Conservation (phyloP, 2,329 filamentous ascomycete species). For the Clonostachys byssicola region DNA sequence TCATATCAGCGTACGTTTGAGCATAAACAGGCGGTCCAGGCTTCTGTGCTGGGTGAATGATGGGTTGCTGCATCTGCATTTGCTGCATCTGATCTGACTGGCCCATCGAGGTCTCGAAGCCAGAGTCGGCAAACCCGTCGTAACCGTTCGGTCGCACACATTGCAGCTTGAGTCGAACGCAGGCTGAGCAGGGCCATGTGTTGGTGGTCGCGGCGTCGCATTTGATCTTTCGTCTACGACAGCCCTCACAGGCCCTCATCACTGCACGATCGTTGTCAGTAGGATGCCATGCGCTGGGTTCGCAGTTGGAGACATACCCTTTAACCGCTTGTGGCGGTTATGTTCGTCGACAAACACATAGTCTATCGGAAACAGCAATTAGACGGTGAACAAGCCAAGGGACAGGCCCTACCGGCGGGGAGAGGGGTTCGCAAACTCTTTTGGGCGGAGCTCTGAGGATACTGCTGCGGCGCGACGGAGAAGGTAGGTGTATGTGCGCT, state of each 20-base stretch:
- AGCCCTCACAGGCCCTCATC: slow-evolving; percentile 96
- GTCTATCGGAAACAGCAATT: slow-evolving; percentile 46
- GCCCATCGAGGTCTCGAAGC: slow-evolving; percentile 22
- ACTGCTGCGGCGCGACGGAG: slow-evolving; percentile 61
- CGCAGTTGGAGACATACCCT: slow-evolving; percentile 55
- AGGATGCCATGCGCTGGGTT: neutral
- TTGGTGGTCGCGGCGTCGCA: slow-evolving; percentile 97
- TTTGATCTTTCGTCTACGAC: slow-evolving; percentile 92
- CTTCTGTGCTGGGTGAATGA: slow-evolving; percentile 36
- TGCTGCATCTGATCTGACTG: slow-evolving; percentile 36
- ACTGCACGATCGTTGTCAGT: slow-evolving; percentile 44
- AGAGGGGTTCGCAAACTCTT: slow-evolving; percentile 60
- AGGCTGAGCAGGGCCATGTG: slow-evolving; percentile 95
- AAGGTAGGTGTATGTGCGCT: slow-evolving; percentile 64
- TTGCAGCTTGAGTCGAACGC: slow-evolving; percentile 84
- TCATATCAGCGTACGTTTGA: slow-evolving; percentile 41
- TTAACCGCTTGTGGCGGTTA: slow-evolving; percentile 93
- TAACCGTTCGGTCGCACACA: slow-evolving; percentile 85
- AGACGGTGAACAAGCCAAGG: slow-evolving; percentile 1
- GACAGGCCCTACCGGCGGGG: neutral
- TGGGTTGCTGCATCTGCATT: slow-evolving; percentile 40
- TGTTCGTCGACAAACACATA: slow-evolving; percentile 99
- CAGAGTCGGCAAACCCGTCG: slow-evolving; percentile 38
- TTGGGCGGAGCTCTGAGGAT: slow-evolving; percentile 64
- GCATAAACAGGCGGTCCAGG: slow-evolving; percentile 39